Percentiles rank a stretch among this genome's conserved stretches.
These are phyloP conservation scores for Orbilia blumenaviensis DNA, from an alignment of 2,329 filamentous ascomycete genomes.

Conservation along the genomic window DNA sequence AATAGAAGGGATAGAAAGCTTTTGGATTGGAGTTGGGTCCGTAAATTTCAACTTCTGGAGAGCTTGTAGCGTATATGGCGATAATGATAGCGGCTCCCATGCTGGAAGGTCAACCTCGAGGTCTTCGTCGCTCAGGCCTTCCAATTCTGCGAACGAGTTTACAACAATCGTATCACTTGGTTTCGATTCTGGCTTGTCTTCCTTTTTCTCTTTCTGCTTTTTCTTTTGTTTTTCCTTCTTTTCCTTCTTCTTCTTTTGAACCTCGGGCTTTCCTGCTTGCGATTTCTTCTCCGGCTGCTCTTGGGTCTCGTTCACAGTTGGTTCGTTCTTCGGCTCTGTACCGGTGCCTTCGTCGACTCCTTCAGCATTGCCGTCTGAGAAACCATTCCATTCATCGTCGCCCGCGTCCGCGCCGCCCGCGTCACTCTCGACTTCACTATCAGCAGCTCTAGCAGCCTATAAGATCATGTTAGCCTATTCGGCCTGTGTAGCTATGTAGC, in stretches of 20 bases:
- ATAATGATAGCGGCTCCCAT: conserved; percentile 80
- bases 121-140: conserved; percentile 60
- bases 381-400: conserved; percentile 59
- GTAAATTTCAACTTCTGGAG: conserved; percentile 81
- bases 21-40: conserved; percentile 83
- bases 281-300: conserved; percentile 56
- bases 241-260: background rate
- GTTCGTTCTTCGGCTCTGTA: background rate
- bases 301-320: background rate
- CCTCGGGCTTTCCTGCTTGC: conserved; percentile 58
- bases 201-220: conserved; percentile 57
- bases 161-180: conserved; percentile 7
- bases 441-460: conserved; percentile 60
- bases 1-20: conserved; percentile 80
- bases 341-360: conserved; percentile 53
- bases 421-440: conserved; percentile 57
- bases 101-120: conserved; percentile 73
- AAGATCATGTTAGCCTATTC: conserved; percentile 19
- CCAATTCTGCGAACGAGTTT: conserved; percentile 55
- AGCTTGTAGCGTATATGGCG: conserved; percentile 74
- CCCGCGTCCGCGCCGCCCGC: conserved; percentile 56
- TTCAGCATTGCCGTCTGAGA: conserved; percentile 58
- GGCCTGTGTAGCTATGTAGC: background rate
- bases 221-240: conserved; percentile 18
- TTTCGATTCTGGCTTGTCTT: conserved; percentile 52